Conservation (phyloP, 208 protist genomes). For the Tritrichomonas musculus region DNA sequence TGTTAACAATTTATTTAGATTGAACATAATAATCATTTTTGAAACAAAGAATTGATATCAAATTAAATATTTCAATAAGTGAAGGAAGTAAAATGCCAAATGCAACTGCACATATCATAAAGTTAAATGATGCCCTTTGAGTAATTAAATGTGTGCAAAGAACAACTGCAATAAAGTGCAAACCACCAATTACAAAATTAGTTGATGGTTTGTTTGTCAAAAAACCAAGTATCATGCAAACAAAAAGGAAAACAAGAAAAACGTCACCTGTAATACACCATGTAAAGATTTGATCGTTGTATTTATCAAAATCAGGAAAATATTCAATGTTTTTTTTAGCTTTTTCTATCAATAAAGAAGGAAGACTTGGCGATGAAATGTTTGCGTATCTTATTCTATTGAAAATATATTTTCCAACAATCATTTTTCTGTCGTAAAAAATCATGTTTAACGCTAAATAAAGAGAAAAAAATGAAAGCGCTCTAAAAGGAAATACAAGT, state of each 20-base stretch:
- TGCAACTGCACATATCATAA: not conserved
- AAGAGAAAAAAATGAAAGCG: not conserved
- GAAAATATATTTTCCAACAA: too few species aligned
- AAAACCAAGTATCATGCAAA: not conserved
- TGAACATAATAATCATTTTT: not conserved
- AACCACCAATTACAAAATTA: not conserved
- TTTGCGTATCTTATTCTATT: too few species aligned
- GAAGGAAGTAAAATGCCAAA: not conserved
- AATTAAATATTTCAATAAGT: not conserved
- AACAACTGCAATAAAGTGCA: not conserved
- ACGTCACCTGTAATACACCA: not conserved
- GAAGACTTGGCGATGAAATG: not conserved
- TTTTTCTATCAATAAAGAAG: not conserved
- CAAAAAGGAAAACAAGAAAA: not conserved
- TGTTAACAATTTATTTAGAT: too few species aligned
- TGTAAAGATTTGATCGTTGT: not conserved
- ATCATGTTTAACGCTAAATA: not conserved
- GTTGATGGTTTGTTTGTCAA: not conserved
- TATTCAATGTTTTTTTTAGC: not conserved
- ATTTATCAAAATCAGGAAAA: not conserved
- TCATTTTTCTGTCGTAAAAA: not conserved
- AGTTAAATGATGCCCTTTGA: not conserved
- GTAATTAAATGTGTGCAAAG: not conserved
- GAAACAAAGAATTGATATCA: not conserved
- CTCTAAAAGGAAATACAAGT: not conserved